phyloP scores from a whole-genome alignment of 2,329 filamentous ascomycete species.

The Penicillium sp. region DNA sequence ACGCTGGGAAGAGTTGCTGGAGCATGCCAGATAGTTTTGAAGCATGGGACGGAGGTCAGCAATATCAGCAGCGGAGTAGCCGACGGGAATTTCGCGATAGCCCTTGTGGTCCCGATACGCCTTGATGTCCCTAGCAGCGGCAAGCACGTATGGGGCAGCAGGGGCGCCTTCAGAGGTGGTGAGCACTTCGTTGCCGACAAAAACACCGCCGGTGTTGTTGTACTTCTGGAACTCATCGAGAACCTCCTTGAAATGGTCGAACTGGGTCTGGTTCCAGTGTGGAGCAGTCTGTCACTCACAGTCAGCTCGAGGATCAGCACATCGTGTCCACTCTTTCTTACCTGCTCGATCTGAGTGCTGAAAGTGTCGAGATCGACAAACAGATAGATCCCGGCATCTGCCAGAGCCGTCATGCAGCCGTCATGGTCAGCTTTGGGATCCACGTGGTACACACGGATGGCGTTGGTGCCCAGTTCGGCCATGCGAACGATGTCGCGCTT shows the following conservation, averaged over 20 bases:
- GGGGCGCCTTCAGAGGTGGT: constrained; percentile 46
- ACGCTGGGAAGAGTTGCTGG: constrained; percentile 59
- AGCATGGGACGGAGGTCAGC: constrained; percentile 61
- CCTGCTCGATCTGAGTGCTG: constrained; percentile 42
- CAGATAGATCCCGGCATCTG: constrained; percentile 74
- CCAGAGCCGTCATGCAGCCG: constrained; percentile 75
- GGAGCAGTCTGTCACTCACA: constrained; percentile 47
- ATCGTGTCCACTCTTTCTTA: constrained; percentile 17
- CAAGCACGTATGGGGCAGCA: constrained; percentile 77
- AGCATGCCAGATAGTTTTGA: constrained; percentile 73
- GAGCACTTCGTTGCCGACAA: constrained; percentile 82
- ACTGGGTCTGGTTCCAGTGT: constrained; percentile 68
- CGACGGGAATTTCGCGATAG: constrained; percentile 76
- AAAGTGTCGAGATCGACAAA: constrained; percentile 69
- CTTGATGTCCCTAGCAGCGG: constrained; percentile 75
- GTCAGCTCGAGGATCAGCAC: constrained; percentile 3
- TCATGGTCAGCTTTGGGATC: constrained; percentile 65
- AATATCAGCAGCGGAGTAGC: constrained; percentile 85
- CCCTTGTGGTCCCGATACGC: constrained; percentile 68
- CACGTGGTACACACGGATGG: constrained; percentile 85
- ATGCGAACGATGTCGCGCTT: constrained; percentile 68
- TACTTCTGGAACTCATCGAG: constrained; percentile 73
- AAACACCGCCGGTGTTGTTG: constrained; percentile 76
- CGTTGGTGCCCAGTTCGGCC: constrained; percentile 73
- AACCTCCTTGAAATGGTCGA: constrained; percentile 62